Evolutionary conservation across 495 filamentous ascomycete genomes (phyloP).

Genomic region (Bryoglossum gracile): DNA sequence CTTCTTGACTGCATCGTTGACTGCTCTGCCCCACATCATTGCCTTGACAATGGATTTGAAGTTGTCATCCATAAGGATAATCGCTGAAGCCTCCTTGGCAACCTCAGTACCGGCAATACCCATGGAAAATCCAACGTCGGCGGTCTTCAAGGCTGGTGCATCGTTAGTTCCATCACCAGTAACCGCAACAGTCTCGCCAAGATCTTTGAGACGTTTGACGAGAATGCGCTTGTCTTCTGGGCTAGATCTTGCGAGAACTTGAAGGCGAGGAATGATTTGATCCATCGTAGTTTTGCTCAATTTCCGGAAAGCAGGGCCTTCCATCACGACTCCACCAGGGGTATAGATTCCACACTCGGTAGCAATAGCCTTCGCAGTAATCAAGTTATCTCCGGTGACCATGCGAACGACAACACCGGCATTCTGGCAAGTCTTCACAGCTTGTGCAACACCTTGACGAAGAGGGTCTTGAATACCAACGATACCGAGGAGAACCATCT

Average conservation of each 20-base stretch:
- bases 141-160: slow-evolving; percentile 75
- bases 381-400: slow-evolving; percentile 83
- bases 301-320: slow-evolving; percentile 77
- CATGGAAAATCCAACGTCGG: slow-evolving; percentile 91
- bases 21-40: slow-evolving; percentile 82
- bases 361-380: slow-evolving; percentile 78
- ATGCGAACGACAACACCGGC: slow-evolving; percentile 83
- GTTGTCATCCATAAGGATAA: slow-evolving; percentile 89
- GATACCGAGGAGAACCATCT: slow-evolving; percentile 71
- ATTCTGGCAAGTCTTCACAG: slow-evolving; percentile 63
- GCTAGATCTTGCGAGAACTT: slow-evolving; percentile 79
- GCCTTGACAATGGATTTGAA: slow-evolving; percentile 84
- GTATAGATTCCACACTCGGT: slow-evolving; percentile 78
- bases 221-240: slow-evolving; percentile 83
- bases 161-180: slow-evolving; percentile 91
- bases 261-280: slow-evolving; percentile 62
- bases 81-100: slow-evolving; percentile 88
- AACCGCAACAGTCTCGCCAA: slow-evolving; percentile 87
- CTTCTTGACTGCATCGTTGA: slow-evolving; percentile 86
- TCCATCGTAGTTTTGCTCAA: slow-evolving; percentile 65
- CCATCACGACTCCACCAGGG: slow-evolving; percentile 66
- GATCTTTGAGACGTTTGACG: slow-evolving; percentile 70
- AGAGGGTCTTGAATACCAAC: slow-evolving; percentile 88
- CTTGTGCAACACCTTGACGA: slow-evolving; percentile 68
- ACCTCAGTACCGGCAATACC: slow-evolving; percentile 86